A percentile compares a stretch with the other conserved stretches of the same genome.
phyloP scores from a whole-genome alignment of 2,329 filamentous ascomycete species.

The Pyricularia pennisetigena region DNA sequence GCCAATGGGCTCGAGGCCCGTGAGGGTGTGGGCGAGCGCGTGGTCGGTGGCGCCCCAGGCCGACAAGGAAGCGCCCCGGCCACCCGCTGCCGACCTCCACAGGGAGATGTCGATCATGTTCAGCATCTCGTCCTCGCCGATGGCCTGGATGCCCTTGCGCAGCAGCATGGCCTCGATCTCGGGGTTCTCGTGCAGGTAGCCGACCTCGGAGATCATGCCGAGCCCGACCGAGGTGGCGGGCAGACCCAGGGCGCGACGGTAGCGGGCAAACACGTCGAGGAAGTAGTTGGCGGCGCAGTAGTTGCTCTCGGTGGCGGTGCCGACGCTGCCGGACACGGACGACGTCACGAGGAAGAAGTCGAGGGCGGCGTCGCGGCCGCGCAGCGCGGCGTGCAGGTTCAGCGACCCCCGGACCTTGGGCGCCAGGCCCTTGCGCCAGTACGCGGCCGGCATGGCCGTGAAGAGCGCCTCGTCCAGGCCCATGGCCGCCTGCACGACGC shows the following conservation, averaged over 20 bases:
- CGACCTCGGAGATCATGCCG: conserved; percentile 21
- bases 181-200: conserved; percentile 14
- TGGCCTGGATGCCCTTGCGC: conserved; percentile 12
- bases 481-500: conserved; percentile 6
- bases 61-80: no score
- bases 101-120: conserved; percentile 9
- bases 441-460: conserved; percentile 17
- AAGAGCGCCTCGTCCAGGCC: conserved; percentile 1
- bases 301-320: no score
- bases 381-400: not conserved
- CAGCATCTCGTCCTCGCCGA: conserved; percentile 12
- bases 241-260: no score
- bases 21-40: no score
- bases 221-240: conserved; percentile 25
- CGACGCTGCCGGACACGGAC: no score
- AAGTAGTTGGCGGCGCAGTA: no score
- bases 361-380: no score
- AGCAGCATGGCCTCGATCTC: conserved; percentile 9
- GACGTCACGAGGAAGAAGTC: no score
- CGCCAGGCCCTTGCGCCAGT: conserved; percentile 18
- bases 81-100: no score
- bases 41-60: no score
- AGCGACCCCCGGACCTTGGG: conserved; percentile 23
- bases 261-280: no score
- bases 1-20: no score